Evolutionary conservation across 805 yeast species (phyloP), one percentile per base, ranked within the genome.

Genomic region (Zygosaccharomyces bailii): DNA sequence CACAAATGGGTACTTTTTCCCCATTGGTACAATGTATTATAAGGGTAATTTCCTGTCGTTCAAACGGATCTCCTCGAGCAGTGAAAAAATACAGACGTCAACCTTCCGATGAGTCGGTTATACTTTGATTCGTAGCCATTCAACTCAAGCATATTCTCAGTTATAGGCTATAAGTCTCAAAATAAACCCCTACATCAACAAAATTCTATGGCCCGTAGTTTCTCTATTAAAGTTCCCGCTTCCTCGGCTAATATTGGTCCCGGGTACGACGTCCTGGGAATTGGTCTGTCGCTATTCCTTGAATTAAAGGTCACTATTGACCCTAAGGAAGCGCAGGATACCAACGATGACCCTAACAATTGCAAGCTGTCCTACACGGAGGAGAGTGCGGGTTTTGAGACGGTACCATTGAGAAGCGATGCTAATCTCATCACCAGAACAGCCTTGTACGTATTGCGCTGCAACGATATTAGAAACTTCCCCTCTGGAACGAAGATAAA

Each of bases 241-340:
- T 90, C 98, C 4, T 86, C 96, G 39, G 99, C 99, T 59, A 93
- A 93, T 59, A 91, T 93, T 42, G 99, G 99, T 6, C 99, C 99
- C 7, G 99, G 99, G 1, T 93, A 91, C 61, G 99, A 93, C 66
- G 99, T 93, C 5, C 70, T 93, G 41, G 99, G 99, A 18, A 83
- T 93, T 32, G 96, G 96, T 36, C 74, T 93, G 52, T 76, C 84
- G 50, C 69, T 89, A 39, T 88, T 70, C 59, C 71, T 93, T 45
- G 84, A 82, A 42, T 72, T 93, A 45, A 71, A 73, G 3, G 96
- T 89, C 23, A 66, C 71, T 7, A 71, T 86, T 33, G 93, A 88
- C 61, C 60, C 78, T 5, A 47, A 67, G 30, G 55, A 57, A 14
- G 71, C 75, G 4, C 63, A 61, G 8, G 70, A 65, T 30, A 73